These are phyloP conservation scores for Castanospermum australe DNA, from an alignment of 306 rosid species.

Conservation along the genomic window DNA sequence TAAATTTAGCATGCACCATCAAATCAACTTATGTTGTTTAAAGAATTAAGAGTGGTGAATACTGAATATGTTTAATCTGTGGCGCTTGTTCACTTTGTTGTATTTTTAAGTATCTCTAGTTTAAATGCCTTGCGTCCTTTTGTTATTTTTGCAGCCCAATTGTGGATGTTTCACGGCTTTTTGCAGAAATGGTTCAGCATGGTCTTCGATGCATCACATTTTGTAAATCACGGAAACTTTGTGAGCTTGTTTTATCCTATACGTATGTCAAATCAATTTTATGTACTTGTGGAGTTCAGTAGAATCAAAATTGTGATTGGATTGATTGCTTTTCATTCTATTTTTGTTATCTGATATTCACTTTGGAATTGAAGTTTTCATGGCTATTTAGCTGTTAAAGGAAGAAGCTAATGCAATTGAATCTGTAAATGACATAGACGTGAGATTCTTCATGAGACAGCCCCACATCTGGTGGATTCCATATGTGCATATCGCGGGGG, in stretches of 20 bases:
- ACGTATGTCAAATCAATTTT: conserved; percentile 64
- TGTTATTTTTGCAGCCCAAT: conserved; percentile 62
- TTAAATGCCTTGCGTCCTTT: conserved; percentile 23
- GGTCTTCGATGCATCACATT: conserved; percentile 95
- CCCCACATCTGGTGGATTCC: conserved; percentile 65
- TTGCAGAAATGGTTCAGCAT: conserved; percentile 98
- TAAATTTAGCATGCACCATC: conserved; percentile 3
- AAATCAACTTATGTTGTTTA: conserved; percentile 2
- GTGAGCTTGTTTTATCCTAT: conserved; percentile 78
- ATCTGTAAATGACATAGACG: conserved; percentile 54
- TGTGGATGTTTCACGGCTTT: conserved; percentile 64
- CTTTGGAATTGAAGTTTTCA: conserved; percentile 15
- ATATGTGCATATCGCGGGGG: conserved; percentile 90
- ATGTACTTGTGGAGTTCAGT: conserved; percentile 31
- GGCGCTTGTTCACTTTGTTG: neutral
- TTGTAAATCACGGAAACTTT: conserved; percentile 87
- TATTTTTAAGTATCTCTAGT: conserved; percentile 16
- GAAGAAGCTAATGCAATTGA: conserved; percentile 25
- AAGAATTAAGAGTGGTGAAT: neutral
- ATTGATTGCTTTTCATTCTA: conserved; percentile 22
- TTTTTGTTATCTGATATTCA: conserved; percentile 2
- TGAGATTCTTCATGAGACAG: conserved; percentile 81
- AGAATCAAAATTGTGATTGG: conserved; percentile 9
- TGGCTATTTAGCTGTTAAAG: conserved; percentile 10
- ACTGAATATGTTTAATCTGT: conserved; percentile 16